Evolutionary conservation across 768 basidiomycete genomes (phyloP).

Genomic region (Myochromella boudieri): DNA sequence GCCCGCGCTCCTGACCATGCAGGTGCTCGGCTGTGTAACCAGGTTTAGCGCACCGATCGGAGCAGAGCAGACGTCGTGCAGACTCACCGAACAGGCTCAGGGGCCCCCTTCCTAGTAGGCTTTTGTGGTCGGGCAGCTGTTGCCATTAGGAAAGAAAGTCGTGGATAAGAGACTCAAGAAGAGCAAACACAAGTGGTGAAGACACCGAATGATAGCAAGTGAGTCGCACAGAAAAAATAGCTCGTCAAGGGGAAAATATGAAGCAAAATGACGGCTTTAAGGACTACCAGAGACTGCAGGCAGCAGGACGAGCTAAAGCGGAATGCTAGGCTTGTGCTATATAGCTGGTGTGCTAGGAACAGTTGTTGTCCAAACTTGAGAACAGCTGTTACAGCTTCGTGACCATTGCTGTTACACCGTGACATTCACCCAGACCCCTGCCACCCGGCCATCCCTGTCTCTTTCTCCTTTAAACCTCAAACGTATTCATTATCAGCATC

Average conservation of each 20-base stretch:
- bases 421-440: constrained; percentile 8
- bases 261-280: constrained; percentile 3
- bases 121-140: constrained; percentile 65
- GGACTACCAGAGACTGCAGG: constrained; percentile 5
- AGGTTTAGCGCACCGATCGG: constrained; percentile 30
- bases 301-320: constrained; percentile 8
- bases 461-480: too few relatives aligned
- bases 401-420: constrained; percentile 9
- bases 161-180: constrained; percentile 31
- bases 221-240: constrained; percentile 26
- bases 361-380: constrained; percentile 3
- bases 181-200: constrained; percentile 32
- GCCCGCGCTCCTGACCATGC: constrained; percentile 72
- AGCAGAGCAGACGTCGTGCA: constrained; percentile 4
- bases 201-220: constrained; percentile 35
- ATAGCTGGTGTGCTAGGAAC: too few relatives aligned
- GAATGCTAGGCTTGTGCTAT: constrained; percentile 5
- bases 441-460: background rate
- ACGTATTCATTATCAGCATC: too few relatives aligned
- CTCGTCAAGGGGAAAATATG: constrained; percentile 7
- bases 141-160: constrained; percentile 48
- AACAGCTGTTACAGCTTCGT: constrained; percentile 8
- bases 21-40: constrained; percentile 31
- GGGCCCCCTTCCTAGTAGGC: constrained; percentile 58
- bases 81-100: constrained; percentile 56